Base-by-base conservation (phyloP, 352 stramenopile species). In the Pythium apleroticum region DNA sequence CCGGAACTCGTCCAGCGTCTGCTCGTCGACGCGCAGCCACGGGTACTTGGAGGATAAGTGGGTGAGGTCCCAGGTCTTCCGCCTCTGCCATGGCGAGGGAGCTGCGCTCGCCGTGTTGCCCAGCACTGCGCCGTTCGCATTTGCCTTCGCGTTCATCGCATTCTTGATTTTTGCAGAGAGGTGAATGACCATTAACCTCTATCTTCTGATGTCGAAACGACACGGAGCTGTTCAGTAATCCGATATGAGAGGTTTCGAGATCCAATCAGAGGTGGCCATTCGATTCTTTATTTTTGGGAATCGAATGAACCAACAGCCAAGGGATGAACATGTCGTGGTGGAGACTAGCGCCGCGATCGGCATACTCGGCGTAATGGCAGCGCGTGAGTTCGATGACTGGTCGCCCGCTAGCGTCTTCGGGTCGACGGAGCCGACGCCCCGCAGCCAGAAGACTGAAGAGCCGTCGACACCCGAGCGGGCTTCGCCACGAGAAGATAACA, bases 41-140 rank as follows among this genome's bases (percentile, higher is more conserved):
- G 84, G 84, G 67, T 93, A 93, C 71, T 93, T 93, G 53, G 71
- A 48, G 14, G 69, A 68, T 19, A 93, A 50, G 24, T 88, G 72
- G 25, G 69, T 79, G 55, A 88, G 63, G 33, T 93, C 84, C 81
- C 80, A 90, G 25, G 41, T 41, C 33, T 57, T 57, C 6, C 50
- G 52, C 3, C 52, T 39, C 30, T 24, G 30, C 17, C 10, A 19
- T 27, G 55, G 12, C 7, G 20, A 48, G 14, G 15, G 15, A 17
- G 10, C n/a, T 30, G n/a, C n/a, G 24, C 46, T 10, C 7, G 31
- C 17, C 12, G 46, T 22, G 46, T n/a, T 20, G 22, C 14, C 4
- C 3, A 30, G 9, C 24, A 53, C 46, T 28, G 22, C 46, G 25
- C 50, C 50, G 20, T 33, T 57, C 9, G 11, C 50, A 28, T 30